Evolutionary conservation across 1,139 yeast species (phyloP).

Genomic region (Magnusiomyces ingens): DNA sequence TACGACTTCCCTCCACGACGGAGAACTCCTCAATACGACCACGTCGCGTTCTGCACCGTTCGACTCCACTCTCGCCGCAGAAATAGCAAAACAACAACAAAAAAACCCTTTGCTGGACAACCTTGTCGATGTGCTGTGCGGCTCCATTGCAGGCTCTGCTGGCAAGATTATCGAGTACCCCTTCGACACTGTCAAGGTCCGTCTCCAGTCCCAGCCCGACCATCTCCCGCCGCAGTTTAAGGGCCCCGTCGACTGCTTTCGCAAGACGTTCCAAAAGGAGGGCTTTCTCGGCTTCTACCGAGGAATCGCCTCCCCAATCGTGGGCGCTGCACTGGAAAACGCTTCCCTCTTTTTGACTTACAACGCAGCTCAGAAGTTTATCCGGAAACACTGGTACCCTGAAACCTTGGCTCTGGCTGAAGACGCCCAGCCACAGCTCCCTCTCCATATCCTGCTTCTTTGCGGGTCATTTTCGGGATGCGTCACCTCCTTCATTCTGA

Average conservation of each 20-base stretch:
- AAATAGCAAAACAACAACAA: neutral
- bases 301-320: conserved; percentile 68
- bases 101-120: conserved; percentile 6
- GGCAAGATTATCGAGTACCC: conserved; percentile 89
- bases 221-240: conserved; percentile 37
- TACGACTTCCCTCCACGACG: no score
- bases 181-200: conserved; percentile 84
- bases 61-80: no score
- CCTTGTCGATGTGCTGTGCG: conserved; percentile 29
- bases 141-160: conserved; percentile 60
- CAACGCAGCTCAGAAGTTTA: conserved; percentile 40
- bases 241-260: conserved; percentile 57
- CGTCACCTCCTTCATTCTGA: conserved; percentile 72
- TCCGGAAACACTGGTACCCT: conserved; percentile 20
- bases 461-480: conserved; percentile 84
- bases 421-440: conserved; percentile 7
- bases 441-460: conserved; percentile 30
- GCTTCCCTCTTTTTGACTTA: conserved; percentile 65
- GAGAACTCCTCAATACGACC: no score
- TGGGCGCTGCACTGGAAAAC: conserved; percentile 85
- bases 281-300: conserved; percentile 60
- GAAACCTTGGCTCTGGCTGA: neutral
- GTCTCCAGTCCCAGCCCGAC: conserved; percentile 68
- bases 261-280: conserved; percentile 53
- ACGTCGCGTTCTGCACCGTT: no score